Conservation (phyloP, 2,329 filamentous ascomycete species). For the Talaromyces sp. region DNA sequence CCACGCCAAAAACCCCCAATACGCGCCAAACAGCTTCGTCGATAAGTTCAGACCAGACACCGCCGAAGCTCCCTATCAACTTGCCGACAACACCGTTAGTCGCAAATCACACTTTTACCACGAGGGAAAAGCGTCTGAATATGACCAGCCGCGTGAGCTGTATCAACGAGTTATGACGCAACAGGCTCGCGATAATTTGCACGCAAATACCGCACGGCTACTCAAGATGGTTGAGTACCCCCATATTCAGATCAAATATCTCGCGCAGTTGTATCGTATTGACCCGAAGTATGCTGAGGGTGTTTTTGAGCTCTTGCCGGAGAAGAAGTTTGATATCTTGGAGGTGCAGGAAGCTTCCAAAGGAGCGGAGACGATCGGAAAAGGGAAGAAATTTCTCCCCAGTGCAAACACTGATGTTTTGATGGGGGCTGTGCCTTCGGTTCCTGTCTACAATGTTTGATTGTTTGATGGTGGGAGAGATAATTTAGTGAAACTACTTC, state of each 20-base stretch:
- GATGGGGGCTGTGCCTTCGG: not conserved
- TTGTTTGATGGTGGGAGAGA: not conserved
- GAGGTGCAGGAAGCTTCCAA: conserved; percentile 42
- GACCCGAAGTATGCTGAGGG: conserved; percentile 46
- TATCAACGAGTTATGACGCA: conserved; percentile 49
- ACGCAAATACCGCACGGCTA: conserved; percentile 49
- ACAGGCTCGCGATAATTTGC: conserved; percentile 43
- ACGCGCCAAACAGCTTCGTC: too few species aligned
- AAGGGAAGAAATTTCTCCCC: conserved; percentile 32
- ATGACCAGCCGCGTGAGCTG: conserved; percentile 50
- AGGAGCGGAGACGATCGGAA: conserved; percentile 37
- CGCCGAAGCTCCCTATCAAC: too few species aligned
- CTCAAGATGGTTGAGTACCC: conserved; percentile 44
- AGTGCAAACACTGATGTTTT: not conserved
- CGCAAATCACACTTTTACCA: too few species aligned
- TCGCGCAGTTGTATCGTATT: conserved; percentile 52
- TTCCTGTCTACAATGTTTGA: conserved; percentile 2
- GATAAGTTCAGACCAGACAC: too few species aligned
- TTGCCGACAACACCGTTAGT: too few species aligned
- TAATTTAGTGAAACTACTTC: too few species aligned
- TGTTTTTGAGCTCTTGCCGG: conserved; percentile 46
- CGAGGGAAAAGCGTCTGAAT: conserved; percentile 52
- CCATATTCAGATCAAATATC: conserved; percentile 50
- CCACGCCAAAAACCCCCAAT: too few species aligned
- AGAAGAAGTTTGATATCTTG: conserved; percentile 43